Evolutionary conservation across 2,329 filamentous ascomycete species (phyloP).

Genomic region (Monilinia laxa): DNA sequence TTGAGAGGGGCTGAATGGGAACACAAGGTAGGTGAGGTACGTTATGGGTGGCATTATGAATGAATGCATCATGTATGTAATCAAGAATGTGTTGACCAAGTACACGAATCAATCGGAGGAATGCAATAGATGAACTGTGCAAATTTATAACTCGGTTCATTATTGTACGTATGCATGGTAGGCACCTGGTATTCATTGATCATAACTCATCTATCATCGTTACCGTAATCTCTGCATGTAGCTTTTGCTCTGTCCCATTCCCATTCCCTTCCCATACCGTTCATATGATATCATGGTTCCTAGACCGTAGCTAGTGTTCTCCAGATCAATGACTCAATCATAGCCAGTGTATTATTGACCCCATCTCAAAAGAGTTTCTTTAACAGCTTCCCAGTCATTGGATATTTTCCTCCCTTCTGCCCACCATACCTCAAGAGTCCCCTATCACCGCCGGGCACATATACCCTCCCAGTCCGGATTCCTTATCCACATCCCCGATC

Average conservation of each 20-base stretch:
- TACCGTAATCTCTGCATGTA: neutral
- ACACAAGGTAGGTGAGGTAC: no score
- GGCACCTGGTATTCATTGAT: slow-evolving; percentile 2
- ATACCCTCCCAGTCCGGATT: neutral
- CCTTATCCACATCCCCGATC: slow-evolving; percentile 20
- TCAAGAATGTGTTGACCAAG: no score
- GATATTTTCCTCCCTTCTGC: slow-evolving; percentile 1
- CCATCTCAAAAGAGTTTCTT: neutral
- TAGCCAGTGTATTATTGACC: no score
- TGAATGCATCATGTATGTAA: no score
- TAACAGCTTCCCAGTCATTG: neutral
- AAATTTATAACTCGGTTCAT: neutral
- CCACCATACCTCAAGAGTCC: neutral
- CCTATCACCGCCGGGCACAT: neutral
- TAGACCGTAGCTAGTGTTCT: neutral
- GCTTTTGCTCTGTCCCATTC: neutral
- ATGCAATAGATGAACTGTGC: neutral
- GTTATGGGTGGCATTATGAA: no score
- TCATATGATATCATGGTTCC: neutral
- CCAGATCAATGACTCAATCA: neutral
- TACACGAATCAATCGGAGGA: no score
- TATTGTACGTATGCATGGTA: slow-evolving; percentile 6
- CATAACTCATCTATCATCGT: slow-evolving; percentile 16
- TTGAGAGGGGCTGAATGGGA: no score
- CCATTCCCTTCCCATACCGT: neutral